phyloP scores from a whole-genome alignment of 208 protist genomes.

The Crithidia mellificae region DNA sequence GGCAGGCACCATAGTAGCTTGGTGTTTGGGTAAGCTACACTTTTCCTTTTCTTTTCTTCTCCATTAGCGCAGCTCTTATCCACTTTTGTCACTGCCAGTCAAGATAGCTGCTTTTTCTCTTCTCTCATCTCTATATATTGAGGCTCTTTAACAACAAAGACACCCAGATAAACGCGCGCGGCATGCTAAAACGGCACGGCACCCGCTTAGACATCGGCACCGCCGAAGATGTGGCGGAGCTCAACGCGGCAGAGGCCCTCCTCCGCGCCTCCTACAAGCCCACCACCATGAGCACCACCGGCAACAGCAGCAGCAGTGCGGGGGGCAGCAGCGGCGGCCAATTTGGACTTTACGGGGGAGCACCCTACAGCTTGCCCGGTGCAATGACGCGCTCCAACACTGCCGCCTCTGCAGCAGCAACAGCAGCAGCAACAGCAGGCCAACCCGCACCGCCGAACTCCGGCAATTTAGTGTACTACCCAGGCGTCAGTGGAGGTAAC shows the following conservation, averaged over 20 bases:
- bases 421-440: too few relatives aligned
- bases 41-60: too few relatives aligned
- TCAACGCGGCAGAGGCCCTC: constrained; percentile 54
- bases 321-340: neutral
- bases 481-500: neutral
- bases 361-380: constrained; percentile 4
- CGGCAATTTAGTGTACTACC: too few relatives aligned
- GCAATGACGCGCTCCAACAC: neutral
- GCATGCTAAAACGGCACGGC: constrained; percentile 71
- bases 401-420: too few relatives aligned
- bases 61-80: too few relatives aligned
- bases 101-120: too few relatives aligned
- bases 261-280: constrained; percentile 23
- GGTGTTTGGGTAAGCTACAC: too few relatives aligned
- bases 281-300: neutral
- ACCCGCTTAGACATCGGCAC: constrained; percentile 82
- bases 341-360: neutral
- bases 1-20: too few relatives aligned
- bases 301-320: neutral
- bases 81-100: too few relatives aligned
- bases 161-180: neutral
- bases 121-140: too few relatives aligned
- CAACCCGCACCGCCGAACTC: too few relatives aligned
- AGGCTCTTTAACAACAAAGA: too few relatives aligned
- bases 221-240: constrained; percentile 75